Base-by-base conservation (phyloP, 306 rosid species). In the peach (Prunus persica) region DNA sequence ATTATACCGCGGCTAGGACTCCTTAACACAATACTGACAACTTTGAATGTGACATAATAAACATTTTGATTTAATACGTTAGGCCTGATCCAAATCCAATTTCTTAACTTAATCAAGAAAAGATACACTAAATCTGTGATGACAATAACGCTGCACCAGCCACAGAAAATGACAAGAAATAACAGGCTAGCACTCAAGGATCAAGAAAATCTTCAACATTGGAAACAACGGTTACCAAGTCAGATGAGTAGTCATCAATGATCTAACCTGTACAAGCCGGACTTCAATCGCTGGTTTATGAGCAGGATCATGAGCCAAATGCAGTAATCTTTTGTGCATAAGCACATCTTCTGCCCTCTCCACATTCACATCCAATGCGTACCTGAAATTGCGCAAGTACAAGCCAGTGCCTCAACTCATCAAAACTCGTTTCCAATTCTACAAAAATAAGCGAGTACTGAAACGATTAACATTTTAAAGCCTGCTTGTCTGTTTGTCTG, bases 301-400 rank as follows among this genome's bases (percentile, higher is more conserved):
- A 77, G 88, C 88, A 51, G 98, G 98, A 89, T 91, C 95, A 46
- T 87, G 93, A 15, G 98, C 98, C 88, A 82, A 79, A 81, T 87
- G 97, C 79, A 96, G 77, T 73, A 96, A 84, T 65, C 97, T 88
- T 82, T 89, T 93, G 79, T 96, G 99, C 93, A 91, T 83, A 67
- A 96, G 96, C 87, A 96, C 99, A 85, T 96, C 99, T 38, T 82
- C 94, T 4, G 99, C 96, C 81, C 99, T 96, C 86, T 96, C 97
- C 66, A 89, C 97, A 80, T 96, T 96, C 84, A 96, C 97, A 84
- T 96, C 99, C 69, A 96, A 76, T 3, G 98, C 99, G 66, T 96
- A 96, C 74, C 99, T 96, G 86, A 82, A 80, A 64, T 81, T 19
- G 6, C 50, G 13, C 67, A 34, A 51, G 81, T 66, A 70, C 73